phyloP scores from a whole-genome alignment of 768 basidiomycete species.

The Thelephora aurantiotincta region DNA sequence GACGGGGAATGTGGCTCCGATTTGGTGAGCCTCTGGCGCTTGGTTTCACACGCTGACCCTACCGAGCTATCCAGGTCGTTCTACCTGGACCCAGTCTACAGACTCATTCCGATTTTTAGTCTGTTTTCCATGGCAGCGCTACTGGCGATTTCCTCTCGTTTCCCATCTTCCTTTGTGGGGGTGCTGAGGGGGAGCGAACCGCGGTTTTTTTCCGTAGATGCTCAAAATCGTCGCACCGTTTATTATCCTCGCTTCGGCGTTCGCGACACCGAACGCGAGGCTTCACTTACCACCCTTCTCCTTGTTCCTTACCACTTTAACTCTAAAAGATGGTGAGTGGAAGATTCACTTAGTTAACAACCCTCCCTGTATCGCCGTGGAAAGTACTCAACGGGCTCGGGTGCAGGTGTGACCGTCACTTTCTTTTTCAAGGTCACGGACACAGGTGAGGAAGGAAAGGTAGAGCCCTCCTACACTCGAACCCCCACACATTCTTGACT shows the following conservation, averaged over 20 bases:
- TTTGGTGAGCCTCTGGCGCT: constrained; percentile 18
- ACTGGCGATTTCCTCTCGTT: constrained; percentile 30
- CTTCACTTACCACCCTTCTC: constrained; percentile 68
- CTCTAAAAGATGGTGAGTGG: constrained; percentile 50
- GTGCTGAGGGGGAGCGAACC: neutral
- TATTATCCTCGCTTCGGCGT: constrained; percentile 54
- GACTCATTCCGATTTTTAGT: constrained; percentile 72
- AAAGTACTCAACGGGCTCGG: neutral
- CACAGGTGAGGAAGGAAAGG: constrained; percentile 53
- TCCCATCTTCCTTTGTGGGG: constrained; percentile 1
- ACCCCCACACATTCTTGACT: no score
- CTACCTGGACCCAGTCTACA: constrained; percentile 80
- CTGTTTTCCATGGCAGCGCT: constrained; percentile 74
- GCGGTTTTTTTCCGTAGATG: constrained; percentile 25
- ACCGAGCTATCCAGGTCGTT: constrained; percentile 37
- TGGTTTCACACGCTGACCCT: neutral
- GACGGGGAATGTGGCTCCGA: constrained; percentile 32
- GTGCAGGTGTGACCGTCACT: constrained; percentile 60
- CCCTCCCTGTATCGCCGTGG: no score
- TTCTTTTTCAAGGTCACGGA: constrained; percentile 81
- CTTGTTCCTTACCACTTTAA: constrained; percentile 62
- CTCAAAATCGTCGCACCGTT: constrained; percentile 80
- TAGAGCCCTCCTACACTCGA: no score
- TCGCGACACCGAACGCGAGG: constrained; percentile 53
- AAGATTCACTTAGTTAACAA: neutral